Evolutionary conservation across 345 rosid species (phyloP), one percentile per base, ranked within the genome.

Genomic region (Mangifera indica): DNA sequence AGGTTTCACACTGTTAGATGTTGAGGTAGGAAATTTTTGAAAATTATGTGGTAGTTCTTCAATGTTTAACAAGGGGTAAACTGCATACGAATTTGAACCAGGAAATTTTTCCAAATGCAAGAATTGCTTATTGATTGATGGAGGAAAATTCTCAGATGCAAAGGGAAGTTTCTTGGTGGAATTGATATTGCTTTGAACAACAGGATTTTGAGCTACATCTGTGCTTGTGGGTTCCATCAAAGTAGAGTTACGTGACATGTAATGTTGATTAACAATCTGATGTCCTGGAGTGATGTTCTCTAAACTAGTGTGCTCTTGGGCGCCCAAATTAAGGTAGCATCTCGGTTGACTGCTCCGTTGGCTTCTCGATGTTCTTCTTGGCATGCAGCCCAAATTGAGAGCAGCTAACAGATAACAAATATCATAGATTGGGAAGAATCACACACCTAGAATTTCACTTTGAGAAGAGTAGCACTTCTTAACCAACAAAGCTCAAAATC

Each of bases 331-430:
- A 40, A 89, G 90, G 77, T 89, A 89, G 74, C 60, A 82, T 52
- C 84, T 81, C 0, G 83, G 89, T 46, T 57, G 74, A 60, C 61
- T 71, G 69, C 86, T 81, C 24, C 88, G 72, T 62, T 89, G 88
- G 80, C 91, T 87, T 79, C 91, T 78, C 1, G 86, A 80, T 7
- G 94, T 78, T 72, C 81, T 83, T 84, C 84, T 81, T 10, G 91
- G 84, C 4, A 72, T 80, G 77, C 94, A 89, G 29, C 94, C 94
- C 77, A 89, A 78, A 71, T 81, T 84, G 22, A 89, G 89, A 58
- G 94, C 94, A 82, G 91, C 94, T 87, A 84, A 68, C 69, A 74
- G 76, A 34, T 29, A 48, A 53, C n/a, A 66, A 29, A 67, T 64
- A 55, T 54, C 10, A 58, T n/a, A 3, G 12, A 55, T 60, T 10